These are phyloP conservation scores for Penicillium sp. DNA, from an alignment of 2,329 filamentous ascomycete species.

Conservation along the genomic window DNA sequence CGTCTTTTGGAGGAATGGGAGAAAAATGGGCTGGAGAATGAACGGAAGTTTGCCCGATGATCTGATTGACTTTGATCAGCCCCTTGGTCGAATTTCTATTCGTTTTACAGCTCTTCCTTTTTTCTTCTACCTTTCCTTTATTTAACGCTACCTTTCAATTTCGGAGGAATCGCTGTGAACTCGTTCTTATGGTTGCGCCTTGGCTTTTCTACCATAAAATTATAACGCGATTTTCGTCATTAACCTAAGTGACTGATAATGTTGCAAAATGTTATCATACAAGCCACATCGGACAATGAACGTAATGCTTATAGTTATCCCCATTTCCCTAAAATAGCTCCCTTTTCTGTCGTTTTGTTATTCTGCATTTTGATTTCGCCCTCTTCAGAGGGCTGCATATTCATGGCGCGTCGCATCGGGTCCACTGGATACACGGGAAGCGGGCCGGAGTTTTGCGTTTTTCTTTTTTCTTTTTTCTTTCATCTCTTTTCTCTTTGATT, in stretches of 20 bases:
- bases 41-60: constrained; percentile 13
- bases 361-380: background rate
- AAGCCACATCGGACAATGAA: constrained; percentile 11
- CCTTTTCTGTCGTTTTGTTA: background rate
- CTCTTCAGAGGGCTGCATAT: constrained; percentile 3
- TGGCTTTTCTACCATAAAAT: background rate
- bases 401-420: constrained; percentile 11
- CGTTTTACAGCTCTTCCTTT: background rate
- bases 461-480: background rate
- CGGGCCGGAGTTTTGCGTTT: constrained; percentile 12
- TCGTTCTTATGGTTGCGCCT: background rate
- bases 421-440: constrained; percentile 21
- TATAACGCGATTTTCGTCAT: constrained; percentile 1
- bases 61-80: background rate
- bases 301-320: background rate
- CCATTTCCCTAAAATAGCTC: background rate
- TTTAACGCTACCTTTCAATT: background rate
- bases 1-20: constrained; percentile 43
- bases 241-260: constrained; percentile 13
- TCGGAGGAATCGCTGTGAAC: background rate
- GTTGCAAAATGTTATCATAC: constrained; percentile 15
- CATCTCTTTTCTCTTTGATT: background rate
- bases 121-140: background rate
- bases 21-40: constrained; percentile 15
- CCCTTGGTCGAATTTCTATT: background rate